Conservation (phyloP, 148 eudicot genomes). For the Rhododendron molle region DNA sequence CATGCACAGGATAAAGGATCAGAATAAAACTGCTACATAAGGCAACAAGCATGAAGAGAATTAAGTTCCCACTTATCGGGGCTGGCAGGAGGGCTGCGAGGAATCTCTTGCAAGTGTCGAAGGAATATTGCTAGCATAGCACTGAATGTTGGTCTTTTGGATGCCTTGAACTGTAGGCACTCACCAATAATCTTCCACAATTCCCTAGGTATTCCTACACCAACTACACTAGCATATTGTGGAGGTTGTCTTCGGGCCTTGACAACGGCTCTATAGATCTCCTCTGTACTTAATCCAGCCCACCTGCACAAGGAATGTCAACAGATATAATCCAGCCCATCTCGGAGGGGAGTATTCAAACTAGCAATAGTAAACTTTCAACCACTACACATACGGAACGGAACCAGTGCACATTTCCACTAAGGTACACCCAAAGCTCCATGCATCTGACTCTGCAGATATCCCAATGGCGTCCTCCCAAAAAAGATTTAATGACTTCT, state of each 20-base stretch:
- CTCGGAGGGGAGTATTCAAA: not conserved
- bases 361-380: slow-evolving; percentile 6
- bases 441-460: slow-evolving; percentile 93
- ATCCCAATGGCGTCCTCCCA: slow-evolving; percentile 96
- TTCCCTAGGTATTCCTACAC: slow-evolving; percentile 95
- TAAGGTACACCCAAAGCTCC: slow-evolving; percentile 99
- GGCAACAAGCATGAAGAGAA: slow-evolving; percentile 31
- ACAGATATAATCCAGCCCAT: slow-evolving; percentile 10
- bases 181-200: slow-evolving; percentile 99
- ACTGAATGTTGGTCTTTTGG: slow-evolving; percentile 85
- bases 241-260: slow-evolving; percentile 87
- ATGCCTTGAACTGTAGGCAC: slow-evolving; percentile 79
- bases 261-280: slow-evolving; percentile 84
- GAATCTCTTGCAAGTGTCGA: slow-evolving; percentile 82
- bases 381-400: slow-evolving; percentile 61
- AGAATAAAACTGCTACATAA: not conserved
- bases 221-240: slow-evolving; percentile 95
- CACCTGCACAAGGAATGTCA: slow-evolving; percentile 53
- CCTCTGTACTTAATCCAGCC: slow-evolving; percentile 91
- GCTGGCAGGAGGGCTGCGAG: slow-evolving; percentile 84
- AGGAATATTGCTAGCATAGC: slow-evolving; percentile 86
- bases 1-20: slow-evolving; percentile 1
- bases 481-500: slow-evolving; percentile 77
- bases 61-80: slow-evolving; percentile 67
- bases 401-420: slow-evolving; percentile 99